Conservation (phyloP, 148 eudicot species). For the Heliosperma pusillum region DNA sequence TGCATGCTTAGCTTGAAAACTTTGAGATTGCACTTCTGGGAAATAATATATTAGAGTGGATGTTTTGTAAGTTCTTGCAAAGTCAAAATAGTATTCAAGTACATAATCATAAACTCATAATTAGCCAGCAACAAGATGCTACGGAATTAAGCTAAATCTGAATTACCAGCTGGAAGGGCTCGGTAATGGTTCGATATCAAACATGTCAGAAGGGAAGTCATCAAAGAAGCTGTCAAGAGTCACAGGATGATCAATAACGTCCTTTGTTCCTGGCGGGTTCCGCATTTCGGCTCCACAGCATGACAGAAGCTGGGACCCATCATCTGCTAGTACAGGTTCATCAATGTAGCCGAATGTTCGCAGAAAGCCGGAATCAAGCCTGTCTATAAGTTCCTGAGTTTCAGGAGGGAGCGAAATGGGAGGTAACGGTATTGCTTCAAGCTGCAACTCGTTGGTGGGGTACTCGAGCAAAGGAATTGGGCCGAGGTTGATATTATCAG, state of each 20-base stretch:
- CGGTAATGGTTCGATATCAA: slow-evolving; percentile 63
- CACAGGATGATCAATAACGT: slow-evolving; percentile 24
- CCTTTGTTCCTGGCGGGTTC: slow-evolving; percentile 12
- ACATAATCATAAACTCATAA: neutral
- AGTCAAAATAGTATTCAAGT: neutral
- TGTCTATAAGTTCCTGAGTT: neutral
- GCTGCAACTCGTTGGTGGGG: slow-evolving; percentile 2
- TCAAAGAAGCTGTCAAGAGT: slow-evolving; percentile 55
- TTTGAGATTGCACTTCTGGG: neutral
- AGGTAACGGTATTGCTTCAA: slow-evolving; percentile 15
- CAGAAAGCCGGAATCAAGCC: neutral
- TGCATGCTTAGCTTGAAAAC: neutral
- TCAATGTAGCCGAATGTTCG: neutral
- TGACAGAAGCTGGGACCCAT: slow-evolving; percentile 8
- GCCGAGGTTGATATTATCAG: neutral
- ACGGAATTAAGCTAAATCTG: neutral
- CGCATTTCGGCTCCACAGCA: slow-evolving; percentile 22
- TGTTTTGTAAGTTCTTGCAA: neutral
- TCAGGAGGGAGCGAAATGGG: slow-evolving; percentile 18
- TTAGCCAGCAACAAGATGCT: slow-evolving; percentile 8
- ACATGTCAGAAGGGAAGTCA: slow-evolving; percentile 73
- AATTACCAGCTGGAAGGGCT: slow-evolving; percentile 59
- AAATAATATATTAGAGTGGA: neutral
- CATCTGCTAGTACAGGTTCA: slow-evolving; percentile 7
- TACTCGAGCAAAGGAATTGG: slow-evolving; percentile 1